Evolutionary conservation across 2,329 filamentous ascomycete genomes (phyloP), one percentile per base, ranked within the genome.

Genomic region (Bipolaris cookei): DNA sequence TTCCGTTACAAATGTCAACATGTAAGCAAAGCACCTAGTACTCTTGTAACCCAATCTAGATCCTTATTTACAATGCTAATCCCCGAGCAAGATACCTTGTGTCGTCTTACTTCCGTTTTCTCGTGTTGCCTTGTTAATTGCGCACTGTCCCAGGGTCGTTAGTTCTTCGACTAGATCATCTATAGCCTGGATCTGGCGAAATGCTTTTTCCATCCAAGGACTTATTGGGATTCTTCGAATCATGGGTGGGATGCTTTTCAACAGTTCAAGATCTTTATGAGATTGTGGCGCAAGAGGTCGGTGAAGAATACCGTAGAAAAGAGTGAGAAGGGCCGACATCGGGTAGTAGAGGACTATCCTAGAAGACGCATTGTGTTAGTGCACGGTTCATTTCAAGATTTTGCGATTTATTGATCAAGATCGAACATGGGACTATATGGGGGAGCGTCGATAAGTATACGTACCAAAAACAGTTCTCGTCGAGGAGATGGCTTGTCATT

Each of bases 151-250:
- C 2, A 43, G 41, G n/a, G 41, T 43, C n/a, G 41, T 43, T 11
- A 43, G 23, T 18, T 43, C 41, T 16, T 43, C 23, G 23, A 43
- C 41, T 28, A 43, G 41, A 1, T 43, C 41, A 11, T 43, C 41
- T 18, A 43, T 23, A 18, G 23, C 41, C 7, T 28, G 41, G 7
- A 28, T 43, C 41, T 43, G 41, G 23, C 23, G 41, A 43, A 6
- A 14, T 11, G 41, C 41, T 3, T 43, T 43, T 6, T 43, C 41
- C 41, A 43, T 43, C 41, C 23, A 43, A 8, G 14, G 41, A 7
- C 41, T 30, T n/a, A 30, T 43, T 43, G 41, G 41, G 14, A 43
- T 43, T 43, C 41, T 28, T 43, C 41, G 23, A 43, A 43, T 28
- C 23, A 18, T 43, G n/a, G n/a, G 14, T 10, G 41, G 41, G 11